Evolutionary conservation across 2,329 filamentous ascomycete genomes (phyloP).

Genomic region (Sporothrix dimorphospora): DNA sequence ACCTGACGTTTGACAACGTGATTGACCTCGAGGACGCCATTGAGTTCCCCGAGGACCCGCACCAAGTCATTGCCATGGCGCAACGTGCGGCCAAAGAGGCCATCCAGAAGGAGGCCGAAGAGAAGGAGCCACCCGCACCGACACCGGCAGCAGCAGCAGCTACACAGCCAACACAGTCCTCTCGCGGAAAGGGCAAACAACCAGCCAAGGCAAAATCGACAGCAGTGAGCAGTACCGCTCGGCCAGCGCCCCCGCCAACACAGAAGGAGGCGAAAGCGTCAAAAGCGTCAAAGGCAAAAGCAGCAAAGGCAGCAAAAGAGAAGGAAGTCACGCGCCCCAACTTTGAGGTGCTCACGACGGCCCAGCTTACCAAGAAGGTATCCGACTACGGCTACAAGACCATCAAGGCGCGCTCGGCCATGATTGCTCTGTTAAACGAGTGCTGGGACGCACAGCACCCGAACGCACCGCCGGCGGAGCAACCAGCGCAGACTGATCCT

Average conservation of each 20-base stretch:
- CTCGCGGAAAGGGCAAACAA: not conserved
- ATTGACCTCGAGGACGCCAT: conserved; percentile 60
- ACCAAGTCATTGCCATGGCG: conserved; percentile 33
- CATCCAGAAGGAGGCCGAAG: not conserved
- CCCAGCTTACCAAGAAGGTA: conserved; percentile 65
- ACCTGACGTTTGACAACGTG: conserved; percentile 64
- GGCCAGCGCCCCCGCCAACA: not conserved
- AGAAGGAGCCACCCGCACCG: not conserved
- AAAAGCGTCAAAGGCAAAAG: not conserved
- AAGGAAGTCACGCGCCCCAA: conserved; percentile 49
- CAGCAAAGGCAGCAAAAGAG: not conserved
- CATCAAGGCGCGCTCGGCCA: conserved; percentile 67
- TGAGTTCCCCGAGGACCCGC: conserved; percentile 36
- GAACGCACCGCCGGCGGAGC: not conserved
- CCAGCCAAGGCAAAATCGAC: conserved; percentile 3
- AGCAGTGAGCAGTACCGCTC: not conserved
- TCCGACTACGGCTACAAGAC: conserved; percentile 72
- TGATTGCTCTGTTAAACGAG: conserved; percentile 69
- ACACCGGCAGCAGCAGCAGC: not conserved
- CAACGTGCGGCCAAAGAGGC: conserved; percentile 32
- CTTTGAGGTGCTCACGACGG: conserved; percentile 64
- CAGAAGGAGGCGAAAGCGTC: not conserved
- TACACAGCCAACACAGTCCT: not conserved
- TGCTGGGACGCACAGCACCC: conserved; percentile 58
- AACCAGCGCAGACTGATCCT: not conserved